Base-by-base conservation (phyloP, 768 basidiomycete genomes). In the Arthromyces matolae region DNA sequence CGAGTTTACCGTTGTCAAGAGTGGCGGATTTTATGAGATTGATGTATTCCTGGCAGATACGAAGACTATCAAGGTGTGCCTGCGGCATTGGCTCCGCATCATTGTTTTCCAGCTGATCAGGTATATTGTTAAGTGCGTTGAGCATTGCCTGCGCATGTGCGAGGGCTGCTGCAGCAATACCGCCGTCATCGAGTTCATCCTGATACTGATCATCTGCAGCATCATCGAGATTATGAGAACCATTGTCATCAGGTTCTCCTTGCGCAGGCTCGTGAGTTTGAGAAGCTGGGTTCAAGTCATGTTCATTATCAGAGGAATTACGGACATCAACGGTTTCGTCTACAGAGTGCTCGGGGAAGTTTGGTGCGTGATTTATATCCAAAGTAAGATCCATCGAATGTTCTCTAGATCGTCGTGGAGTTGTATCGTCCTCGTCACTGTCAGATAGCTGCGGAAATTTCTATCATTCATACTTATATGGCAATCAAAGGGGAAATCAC, bases 31-130 rank as follows among this genome's bases (percentile, higher is more conserved):
- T 22, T 10, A 57, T 42, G 3, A 28, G 24, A 19, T 38, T 12
- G 23, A 57, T 54, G 29, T 45, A 57, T 36, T 54, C 19, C 20
- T 51, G 50, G 6, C 35, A 25, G 23, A 50, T 39, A 22, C 31
- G 14, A 33, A 51, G 33, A 29, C 5, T 23, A 2, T 35, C 23
- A 20, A 42, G 12, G 42, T 24, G 20, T 20, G 42, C 42, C 31
- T 31, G 5, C 19, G 42, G 42, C 4, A 33, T 8, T 18, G 10
- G 27, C 6, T 27, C 25, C 16, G 6, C 16, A 18, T 42, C 41
- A 8, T 27, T 16, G 7, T 29, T 4, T 18, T 6, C 12, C 8
- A 8, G 4, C 8, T 42, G 27, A 4, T 9, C 9, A 7, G 18
- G 4, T 5, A 23, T 14, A 25, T 8, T 25, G 12, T 39, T 9